phyloP scores from a whole-genome alignment of 2,329 filamentous ascomycete species.

The Simplicillium sp. region DNA sequence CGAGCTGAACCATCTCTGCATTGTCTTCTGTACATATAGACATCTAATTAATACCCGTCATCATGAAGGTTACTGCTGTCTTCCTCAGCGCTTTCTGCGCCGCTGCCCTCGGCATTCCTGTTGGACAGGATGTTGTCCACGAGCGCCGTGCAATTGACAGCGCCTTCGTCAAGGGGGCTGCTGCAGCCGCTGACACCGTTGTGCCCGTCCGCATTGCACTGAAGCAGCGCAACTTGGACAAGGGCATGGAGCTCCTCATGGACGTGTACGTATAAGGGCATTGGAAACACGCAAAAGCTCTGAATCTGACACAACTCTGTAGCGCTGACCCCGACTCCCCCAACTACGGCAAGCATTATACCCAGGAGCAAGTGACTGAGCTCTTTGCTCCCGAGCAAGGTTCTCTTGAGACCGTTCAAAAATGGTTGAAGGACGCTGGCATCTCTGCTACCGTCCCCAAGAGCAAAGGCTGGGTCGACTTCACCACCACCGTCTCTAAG shows the following conservation, averaged over 20 bases:
- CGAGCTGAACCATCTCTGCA: too few species aligned
- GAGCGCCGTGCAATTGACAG: neutral
- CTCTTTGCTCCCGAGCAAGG: slow-evolving; percentile 31
- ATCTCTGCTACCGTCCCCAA: slow-evolving; percentile 36
- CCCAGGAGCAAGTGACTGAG: slow-evolving; percentile 27
- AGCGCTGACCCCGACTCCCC: slow-evolving; percentile 28
- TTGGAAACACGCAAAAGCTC: neutral
- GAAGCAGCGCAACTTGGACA: slow-evolving; percentile 1
- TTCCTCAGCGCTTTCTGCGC: neutral
- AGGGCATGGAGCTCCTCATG: slow-evolving; percentile 1
- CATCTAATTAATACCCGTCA: too few species aligned
- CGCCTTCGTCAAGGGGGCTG: neutral
- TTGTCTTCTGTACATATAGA: too few species aligned
- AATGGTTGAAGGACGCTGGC: slow-evolving; percentile 42
- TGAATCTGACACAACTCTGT: neutral
- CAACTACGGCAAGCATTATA: slow-evolving; percentile 36
- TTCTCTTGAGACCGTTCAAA: slow-evolving; percentile 35
- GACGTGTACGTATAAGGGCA: neutral
- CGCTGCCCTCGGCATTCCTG: neutral
- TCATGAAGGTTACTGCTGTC: neutral
- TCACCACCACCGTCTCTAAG: slow-evolving; percentile 7
- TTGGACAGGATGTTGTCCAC: neutral
- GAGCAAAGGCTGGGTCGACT: slow-evolving; percentile 32
- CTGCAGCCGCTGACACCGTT: neutral
- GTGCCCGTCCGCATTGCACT: slow-evolving; percentile 1